Conservation (phyloP, 257 asterid genomes). For the Rubia yunnanensis region DNA sequence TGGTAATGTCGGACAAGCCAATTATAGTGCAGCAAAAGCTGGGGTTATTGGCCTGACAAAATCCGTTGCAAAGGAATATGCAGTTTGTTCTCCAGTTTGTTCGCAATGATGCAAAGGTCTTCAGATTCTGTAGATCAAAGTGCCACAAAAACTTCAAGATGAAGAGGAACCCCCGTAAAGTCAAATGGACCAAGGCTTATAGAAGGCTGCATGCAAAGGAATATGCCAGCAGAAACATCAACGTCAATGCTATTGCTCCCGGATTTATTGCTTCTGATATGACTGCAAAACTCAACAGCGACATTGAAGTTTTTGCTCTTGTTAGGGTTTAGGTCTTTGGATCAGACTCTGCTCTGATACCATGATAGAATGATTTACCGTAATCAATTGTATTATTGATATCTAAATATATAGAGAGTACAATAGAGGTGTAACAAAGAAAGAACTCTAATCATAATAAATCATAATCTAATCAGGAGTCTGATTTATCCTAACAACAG, state of each 20-base stretch:
- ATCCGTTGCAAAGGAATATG: constrained; percentile 88
- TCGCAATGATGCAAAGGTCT: constrained; percentile 84
- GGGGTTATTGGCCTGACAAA: constrained; percentile 96
- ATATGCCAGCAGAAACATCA: constrained; percentile 80
- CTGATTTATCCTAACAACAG: no score
- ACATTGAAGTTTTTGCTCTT: no score
- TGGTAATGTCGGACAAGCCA: constrained; percentile 94
- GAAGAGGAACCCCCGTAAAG: constrained; percentile 96
- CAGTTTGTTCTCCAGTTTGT: constrained; percentile 86
- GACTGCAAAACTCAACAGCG: constrained; percentile 74
- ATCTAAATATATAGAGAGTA: no score
- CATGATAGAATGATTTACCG: no score
- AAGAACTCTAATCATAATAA: no score
- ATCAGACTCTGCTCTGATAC: no score
- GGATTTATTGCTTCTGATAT: constrained; percentile 92
- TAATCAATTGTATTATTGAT: no score
- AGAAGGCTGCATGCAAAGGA: constrained; percentile 82
- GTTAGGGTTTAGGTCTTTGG: no score
- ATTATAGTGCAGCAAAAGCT: constrained; percentile 96
- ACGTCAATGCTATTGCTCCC: constrained; percentile 89
- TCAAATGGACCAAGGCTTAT: constrained; percentile 90
- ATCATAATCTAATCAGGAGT: no score
- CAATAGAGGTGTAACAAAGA: no score
- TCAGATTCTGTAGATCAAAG: constrained; percentile 79
- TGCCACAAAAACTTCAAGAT: constrained; percentile 91